Evolutionary conservation across 441 rosid species (phyloP), one percentile per base, ranked within the genome.

Genomic region (Populus hybrid): DNA sequence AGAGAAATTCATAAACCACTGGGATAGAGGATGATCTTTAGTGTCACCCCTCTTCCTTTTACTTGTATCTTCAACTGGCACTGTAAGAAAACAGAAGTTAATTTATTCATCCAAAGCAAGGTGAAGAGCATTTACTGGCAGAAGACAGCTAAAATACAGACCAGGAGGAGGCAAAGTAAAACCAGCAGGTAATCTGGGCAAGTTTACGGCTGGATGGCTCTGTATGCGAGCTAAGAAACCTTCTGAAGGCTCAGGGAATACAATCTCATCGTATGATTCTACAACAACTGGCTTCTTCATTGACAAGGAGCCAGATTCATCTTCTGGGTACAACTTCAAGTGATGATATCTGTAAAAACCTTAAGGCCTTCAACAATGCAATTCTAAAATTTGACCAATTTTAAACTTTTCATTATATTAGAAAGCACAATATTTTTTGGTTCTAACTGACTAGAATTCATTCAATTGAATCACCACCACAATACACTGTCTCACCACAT

Each of bases 201-300:
- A 82, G 42, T 65, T 76, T 71, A 89, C 92, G 53, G 92, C 89
- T 8, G 97, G 94, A 79, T 95, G 94, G 83, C 84, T 87, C 77
- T 83, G 87, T 69, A 87, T 88, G 72, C 96, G 94, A 57, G 88
- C 84, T 74, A 93, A 85, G 84, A 93, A 90, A 78, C 84, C 82
- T 79, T 93, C 91, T 4, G 89, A 84, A 75, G 98, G 95, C 66
- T 90, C 93, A 34, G 91, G 97, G 72, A 94, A 90, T 74, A 93
- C 97, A 83, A 91, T 78, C 79, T 91, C 98, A 70, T 94, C 89
- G 82, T 90, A 95, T 46, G 87, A 80, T 87, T 95, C 98, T 80
- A 91, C 83, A 36, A 93, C 98, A 75, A 93, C 94, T 0, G 98
- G 98, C 87, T 84, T 89, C 84, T 87, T 93, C 68, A 86, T 84